Conservation (phyloP, 2,329 filamentous ascomycete species). For the Cordyceps tenuipes region DNA sequence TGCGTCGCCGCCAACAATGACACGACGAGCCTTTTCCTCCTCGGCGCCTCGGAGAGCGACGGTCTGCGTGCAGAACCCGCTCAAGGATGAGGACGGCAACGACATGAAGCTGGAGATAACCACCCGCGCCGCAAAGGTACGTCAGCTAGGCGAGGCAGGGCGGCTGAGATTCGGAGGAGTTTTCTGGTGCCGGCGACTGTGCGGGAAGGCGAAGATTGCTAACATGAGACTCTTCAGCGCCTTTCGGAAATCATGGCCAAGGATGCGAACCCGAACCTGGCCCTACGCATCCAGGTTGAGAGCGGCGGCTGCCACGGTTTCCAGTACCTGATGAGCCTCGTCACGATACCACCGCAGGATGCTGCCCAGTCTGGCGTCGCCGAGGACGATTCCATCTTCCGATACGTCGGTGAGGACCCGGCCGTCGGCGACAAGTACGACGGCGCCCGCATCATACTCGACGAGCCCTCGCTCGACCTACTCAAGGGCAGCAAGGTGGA, state of each 20-base stretch:
- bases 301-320: slow-evolving; percentile 96
- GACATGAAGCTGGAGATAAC: slow-evolving; percentile 79
- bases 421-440: slow-evolving; percentile 21
- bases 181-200: neutral
- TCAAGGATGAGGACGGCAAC: slow-evolving; percentile 74
- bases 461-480: slow-evolving; percentile 77
- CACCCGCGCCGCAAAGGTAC: slow-evolving; percentile 68
- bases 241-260: slow-evolving; percentile 68
- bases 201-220: neutral
- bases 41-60: slow-evolving; percentile 34
- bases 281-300: slow-evolving; percentile 86
- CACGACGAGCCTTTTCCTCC: slow-evolving; percentile 28
- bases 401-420: slow-evolving; percentile 49
- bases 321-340: slow-evolving; percentile 89
- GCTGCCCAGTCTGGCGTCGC: slow-evolving; percentile 31
- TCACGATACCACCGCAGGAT: slow-evolving; percentile 44
- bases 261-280: slow-evolving; percentile 67
- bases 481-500: slow-evolving; percentile 92
- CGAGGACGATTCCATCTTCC: slow-evolving; percentile 84
- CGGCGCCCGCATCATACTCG: slow-evolving; percentile 75
- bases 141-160: slow-evolving; percentile 14
- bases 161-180: neutral
- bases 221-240: slow-evolving; percentile 37
- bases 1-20: neutral
- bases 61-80: slow-evolving; percentile 57